Base-by-base conservation (phyloP, 805 yeast genomes). In the Starmerella ratchasimensis region DNA sequence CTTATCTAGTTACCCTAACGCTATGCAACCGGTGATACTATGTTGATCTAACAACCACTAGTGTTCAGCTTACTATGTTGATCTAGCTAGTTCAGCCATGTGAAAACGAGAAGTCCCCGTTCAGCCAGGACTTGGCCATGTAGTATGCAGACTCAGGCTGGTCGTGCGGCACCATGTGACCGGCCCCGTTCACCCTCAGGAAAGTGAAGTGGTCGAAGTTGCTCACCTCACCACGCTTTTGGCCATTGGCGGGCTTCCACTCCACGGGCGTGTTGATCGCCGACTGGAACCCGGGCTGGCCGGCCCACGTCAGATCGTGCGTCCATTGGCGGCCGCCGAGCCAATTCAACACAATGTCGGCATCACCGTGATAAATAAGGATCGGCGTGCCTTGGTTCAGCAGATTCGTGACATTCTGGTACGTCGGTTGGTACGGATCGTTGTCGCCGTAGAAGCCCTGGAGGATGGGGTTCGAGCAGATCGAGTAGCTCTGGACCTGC, bases 281-380 rank as follows among this genome's bases (percentile, higher is more conserved):
- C 20, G 57, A 50, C 47, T 61, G 62, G 25, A 65, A 62, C 38
- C 60, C 62, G 13, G 25, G 9, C 38, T 45, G 47, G 31, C 72
- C 73, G 23, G 67, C 56, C 82, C 84, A 80, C 50, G 77, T 77
- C 36, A 84, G 67, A 8, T 32, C 33, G n/a, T 31, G 23, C 25
- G 88, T 68, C 95, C 95, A 86, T 8, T 78, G 88, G 51, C 72
- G 70, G 59, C 82, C 84, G 46, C 96, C 95, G 54, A 86, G 69
- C 95, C 96, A 86, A 67, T 86, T 86, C 63, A 95, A 81, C 53
- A 86, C 84, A 57, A 76, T 86, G 60, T 86, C 97, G 62, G 84
- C 86, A 63, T 86, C 96, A 55, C 97, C 97, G 11, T 94, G 94
- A 54, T 84, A 86, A 43, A 84, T 70, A 55, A 88, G 69, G 21